A percentile compares a stretch with the other conserved stretches of the same genome.
Conservation (phyloP, 768 basidiomycete genomes). For the Trametes coccinea region DNA sequence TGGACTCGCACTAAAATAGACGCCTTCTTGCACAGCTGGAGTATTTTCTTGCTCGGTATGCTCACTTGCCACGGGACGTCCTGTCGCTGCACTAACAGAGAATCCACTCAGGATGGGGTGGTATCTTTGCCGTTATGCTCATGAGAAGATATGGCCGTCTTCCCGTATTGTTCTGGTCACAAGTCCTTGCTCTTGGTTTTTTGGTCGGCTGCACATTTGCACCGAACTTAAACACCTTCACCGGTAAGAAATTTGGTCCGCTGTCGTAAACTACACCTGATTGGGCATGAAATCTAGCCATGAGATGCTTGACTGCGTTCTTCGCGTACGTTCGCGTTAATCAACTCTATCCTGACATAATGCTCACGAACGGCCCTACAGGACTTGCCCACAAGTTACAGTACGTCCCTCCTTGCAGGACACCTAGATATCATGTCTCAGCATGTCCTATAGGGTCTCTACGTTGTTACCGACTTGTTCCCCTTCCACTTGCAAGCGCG, state of each 20-base stretch:
- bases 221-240: slow-evolving; percentile 55
- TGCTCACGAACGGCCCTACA: not conserved
- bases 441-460: slow-evolving; percentile 46
- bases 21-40: slow-evolving; percentile 47
- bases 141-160: slow-evolving; percentile 65
- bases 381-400: slow-evolving; percentile 64
- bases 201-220: slow-evolving; percentile 60
- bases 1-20: not conserved
- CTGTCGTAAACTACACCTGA: not conserved
- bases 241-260: slow-evolving; percentile 39
- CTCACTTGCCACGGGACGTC: not conserved
- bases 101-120: slow-evolving; percentile 50
- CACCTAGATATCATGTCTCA: not conserved
- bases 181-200: slow-evolving; percentile 60
- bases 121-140: slow-evolving; percentile 62
- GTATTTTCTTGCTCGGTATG: slow-evolving; percentile 60
- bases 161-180: slow-evolving; percentile 69
- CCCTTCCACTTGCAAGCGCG: slow-evolving; percentile 71
- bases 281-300: slow-evolving; percentile 36
- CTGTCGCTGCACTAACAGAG: not conserved
- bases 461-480: slow-evolving; percentile 61
- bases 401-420: slow-evolving; percentile 24
- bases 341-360: too few relatives aligned
- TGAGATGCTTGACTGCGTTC: slow-evolving; percentile 60
- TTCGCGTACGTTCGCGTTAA: slow-evolving; percentile 44